Base-by-base conservation (phyloP, 805 yeast species). In the Ogataea ramenticola region DNA sequence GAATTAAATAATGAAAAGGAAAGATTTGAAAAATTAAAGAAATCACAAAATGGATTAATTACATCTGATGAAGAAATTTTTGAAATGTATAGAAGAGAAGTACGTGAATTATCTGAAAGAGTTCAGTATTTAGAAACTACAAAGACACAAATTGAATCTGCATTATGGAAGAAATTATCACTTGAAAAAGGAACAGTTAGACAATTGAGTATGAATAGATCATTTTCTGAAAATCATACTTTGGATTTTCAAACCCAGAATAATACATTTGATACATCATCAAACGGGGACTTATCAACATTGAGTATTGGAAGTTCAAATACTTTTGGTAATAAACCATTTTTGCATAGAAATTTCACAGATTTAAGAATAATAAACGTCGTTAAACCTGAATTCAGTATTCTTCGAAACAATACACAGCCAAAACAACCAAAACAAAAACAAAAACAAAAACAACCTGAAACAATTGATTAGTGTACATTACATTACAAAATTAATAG, bases 301-400 rank as follows among this genome's bases (percentile, higher is more conserved):
- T 12, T 6, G 19, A 34, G 15, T 10, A 20, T 16, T 19, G 12
- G 26, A 3, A 34, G 12, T 20, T 19, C 37, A 7, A 34, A 9
- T 19, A 14, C 5, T 29, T 4, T 8, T 29, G n/a, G n/a, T 11
- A 4, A 10, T 29, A 21, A 7, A 15, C 19, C 39, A 4, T 4
- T 4, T 3, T 22, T 36, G 21, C 39, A 19, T 22, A 36, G 29
- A 36, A 36, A 36, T 7, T 36, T 87, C 36, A 93, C 91, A 2
- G 95, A 96, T 12, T 84, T 90, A 66, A 48, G 46, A 43, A 41
- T 50, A 6, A 47, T 56, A 22, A 45, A 52, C 26, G 46, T 55
- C 40, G 53, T 55, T 24, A 54, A 54, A 43, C 54, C 59, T 1
- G 42, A 40, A 17, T 50, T 52, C 33, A 48, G 44, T 39, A 44